Percentiles rank a stretch among this genome's conserved stretches.
Evolutionary conservation across 805 yeast genomes (phyloP).

Genomic region (Lipomyces anomalus): DNA sequence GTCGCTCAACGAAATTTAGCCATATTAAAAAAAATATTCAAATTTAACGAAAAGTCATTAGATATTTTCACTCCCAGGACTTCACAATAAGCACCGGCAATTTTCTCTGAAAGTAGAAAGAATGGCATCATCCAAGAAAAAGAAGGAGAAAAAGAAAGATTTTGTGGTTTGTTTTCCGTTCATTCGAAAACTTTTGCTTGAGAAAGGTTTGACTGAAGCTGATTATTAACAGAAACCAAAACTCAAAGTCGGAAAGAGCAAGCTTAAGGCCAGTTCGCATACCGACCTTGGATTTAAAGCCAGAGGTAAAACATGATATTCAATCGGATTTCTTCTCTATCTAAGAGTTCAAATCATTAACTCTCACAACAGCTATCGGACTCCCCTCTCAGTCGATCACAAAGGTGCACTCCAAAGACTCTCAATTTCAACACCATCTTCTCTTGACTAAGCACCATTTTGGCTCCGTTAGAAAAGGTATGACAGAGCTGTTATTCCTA

Average conservation of each 20-base stretch:
- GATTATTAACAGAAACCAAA: conserved; percentile 48
- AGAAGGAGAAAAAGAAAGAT: conserved; percentile 63
- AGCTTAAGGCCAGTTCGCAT: conserved; percentile 61
- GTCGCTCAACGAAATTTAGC: no score
- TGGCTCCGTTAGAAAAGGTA: conserved; percentile 55
- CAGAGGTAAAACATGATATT: conserved; percentile 39
- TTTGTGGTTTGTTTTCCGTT: conserved; percentile 42
- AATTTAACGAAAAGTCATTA: no score
- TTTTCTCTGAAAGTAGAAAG: no score
- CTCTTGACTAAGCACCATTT: conserved; percentile 72
- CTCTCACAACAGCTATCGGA: conserved; percentile 33
- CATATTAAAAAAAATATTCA: no score
- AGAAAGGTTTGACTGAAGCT: not conserved
- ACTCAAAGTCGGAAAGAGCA: conserved; percentile 81
- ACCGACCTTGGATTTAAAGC: conserved; percentile 85
- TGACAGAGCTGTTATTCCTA: not conserved
- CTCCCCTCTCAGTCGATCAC: conserved; percentile 38
- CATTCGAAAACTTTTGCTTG: not conserved
- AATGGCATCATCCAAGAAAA: conserved; percentile 40
- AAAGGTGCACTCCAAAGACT: conserved; percentile 19
- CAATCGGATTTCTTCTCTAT: conserved; percentile 5
- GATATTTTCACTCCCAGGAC: no score
- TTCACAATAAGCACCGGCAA: no score
- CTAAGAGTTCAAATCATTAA: not conserved
- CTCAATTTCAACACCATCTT: conserved; percentile 52